Evolutionary conservation across 148 eudicot species (phyloP).

Genomic region (Dianthus caryophyllus): DNA sequence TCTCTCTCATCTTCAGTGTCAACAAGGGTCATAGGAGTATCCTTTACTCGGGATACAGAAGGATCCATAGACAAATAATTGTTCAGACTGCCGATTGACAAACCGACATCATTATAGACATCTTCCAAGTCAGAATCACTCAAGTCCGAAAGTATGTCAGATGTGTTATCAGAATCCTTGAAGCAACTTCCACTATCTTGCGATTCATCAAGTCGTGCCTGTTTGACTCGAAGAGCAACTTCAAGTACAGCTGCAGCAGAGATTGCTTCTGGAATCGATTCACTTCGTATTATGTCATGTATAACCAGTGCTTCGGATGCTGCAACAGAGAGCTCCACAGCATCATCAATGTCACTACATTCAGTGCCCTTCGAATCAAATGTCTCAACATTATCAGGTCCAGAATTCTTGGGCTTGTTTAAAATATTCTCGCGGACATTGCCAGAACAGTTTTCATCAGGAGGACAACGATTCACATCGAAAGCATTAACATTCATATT

Average conservation of each 20-base stretch:
- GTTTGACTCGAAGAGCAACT: slow-evolving; percentile 68
- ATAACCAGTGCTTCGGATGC: slow-evolving; percentile 88
- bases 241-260: slow-evolving; percentile 59
- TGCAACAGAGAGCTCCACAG: slow-evolving; percentile 74
- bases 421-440: slow-evolving; percentile 14
- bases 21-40: slow-evolving; percentile 44
- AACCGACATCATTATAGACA: slow-evolving; percentile 71
- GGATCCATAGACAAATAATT: slow-evolving; percentile 25
- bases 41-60: slow-evolving; percentile 54
- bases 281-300: slow-evolving; percentile 44
- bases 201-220: slow-evolving; percentile 53
- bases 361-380: slow-evolving; percentile 24
- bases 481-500: slow-evolving; percentile 23
- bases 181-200: slow-evolving; percentile 21
- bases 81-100: slow-evolving; percentile 25
- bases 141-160: slow-evolving; percentile 50
- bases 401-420: slow-evolving; percentile 19
- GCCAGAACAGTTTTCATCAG: slow-evolving; percentile 23
- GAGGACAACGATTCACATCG: slow-evolving; percentile 16
- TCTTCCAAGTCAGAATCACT: slow-evolving; percentile 59
- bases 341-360: slow-evolving; percentile 39
- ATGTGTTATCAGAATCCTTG: slow-evolving; percentile 25
- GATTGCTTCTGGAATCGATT: slow-evolving; percentile 24
- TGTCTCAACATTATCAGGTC: slow-evolving; percentile 18
- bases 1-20: slow-evolving; percentile 28